Evolutionary conservation across 2,329 filamentous ascomycete genomes (phyloP), one percentile per base, ranked within the genome.

Genomic region (Aspergillus chevalieri): DNA sequence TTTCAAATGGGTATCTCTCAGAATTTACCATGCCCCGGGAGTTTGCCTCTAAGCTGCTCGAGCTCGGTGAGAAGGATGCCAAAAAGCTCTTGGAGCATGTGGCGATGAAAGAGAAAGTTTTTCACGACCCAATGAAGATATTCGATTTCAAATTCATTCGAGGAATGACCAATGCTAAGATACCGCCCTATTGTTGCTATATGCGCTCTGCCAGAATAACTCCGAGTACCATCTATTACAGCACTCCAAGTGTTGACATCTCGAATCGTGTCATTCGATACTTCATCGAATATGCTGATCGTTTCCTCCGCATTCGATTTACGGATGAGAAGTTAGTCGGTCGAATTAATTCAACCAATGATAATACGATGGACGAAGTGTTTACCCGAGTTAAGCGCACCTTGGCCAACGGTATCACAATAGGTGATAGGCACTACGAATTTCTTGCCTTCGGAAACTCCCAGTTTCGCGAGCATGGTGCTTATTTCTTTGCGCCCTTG

Each of bases 361-460:
- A 76, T 33, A 71, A 76, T 34, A 75, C 75, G 12, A 83, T 85
- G 54, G 79, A 89, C 50, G 81, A 87, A 48, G 65, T 95, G 0
- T 95, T 87, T 66, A 82, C 82, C 22, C 81, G 89, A 10, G 78
- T 96, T 17, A 82, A 82, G 54, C 79, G 85, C 44, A 80, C 85
- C 0, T 73, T 97, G 62, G 77, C 73, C 42, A 81, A 93, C 48
- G 93, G 93, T 0, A 92, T 98, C 56, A 76, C 76, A 0, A 84
- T 98, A 45, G 93, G 89, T 4, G 87, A 85, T 54, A 84, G 89
- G 6, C 81, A 82, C 51, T 98, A 90, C 66, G 81, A 92, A 57
- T 97, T 97, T 56, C 80, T 98, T 22, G 93, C 92, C 0, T 96
- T 91, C 70, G 92, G 93, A 0, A 97, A 93, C 66, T 96, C 93